These are phyloP conservation scores for Galerina marginata DNA, from an alignment of 768 basidiomycete genomes.

Conservation along the genomic window DNA sequence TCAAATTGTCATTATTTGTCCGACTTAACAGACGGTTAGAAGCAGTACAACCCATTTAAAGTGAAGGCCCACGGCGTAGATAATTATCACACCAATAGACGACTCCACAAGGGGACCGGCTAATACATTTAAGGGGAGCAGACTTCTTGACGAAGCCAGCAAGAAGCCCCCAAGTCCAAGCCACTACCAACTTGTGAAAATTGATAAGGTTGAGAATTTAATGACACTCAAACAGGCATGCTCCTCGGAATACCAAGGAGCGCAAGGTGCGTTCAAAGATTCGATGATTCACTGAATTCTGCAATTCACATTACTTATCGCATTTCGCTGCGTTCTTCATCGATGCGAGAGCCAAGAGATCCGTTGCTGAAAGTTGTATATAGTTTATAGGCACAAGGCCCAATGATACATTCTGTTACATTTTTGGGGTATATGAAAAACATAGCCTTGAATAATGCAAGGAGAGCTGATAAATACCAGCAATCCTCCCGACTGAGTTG, in stretches of 20 bases:
- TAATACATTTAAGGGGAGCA: conserved; percentile 55
- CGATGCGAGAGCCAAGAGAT: conserved; percentile 82
- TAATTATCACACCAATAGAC: conserved; percentile 57
- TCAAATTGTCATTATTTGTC: conserved; percentile 50
- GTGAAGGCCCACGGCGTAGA: conserved; percentile 41
- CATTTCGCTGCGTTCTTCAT: conserved; percentile 84
- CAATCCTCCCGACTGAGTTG: conserved; percentile 14
- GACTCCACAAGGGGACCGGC: conserved; percentile 33
- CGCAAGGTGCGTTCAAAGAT: conserved; percentile 85
- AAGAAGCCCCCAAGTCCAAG: conserved; percentile 50
- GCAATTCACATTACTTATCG: conserved; percentile 86
- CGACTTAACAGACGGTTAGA: conserved; percentile 28
- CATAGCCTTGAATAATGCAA: conserved; percentile 30
- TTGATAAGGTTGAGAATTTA: conserved; percentile 51
- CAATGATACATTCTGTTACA: conserved; percentile 33
- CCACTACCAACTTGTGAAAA: conserved; percentile 33
- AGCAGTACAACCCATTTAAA: conserved; percentile 25
- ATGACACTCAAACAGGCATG: conserved; percentile 82
- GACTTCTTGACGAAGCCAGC: conserved; percentile 32
- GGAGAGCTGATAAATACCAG: conserved; percentile 12
- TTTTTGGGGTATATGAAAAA: conserved; percentile 29
- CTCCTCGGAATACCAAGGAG: conserved; percentile 77
- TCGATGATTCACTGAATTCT: conserved; percentile 84
- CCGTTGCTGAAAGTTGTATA: conserved; percentile 57
- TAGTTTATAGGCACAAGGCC: conserved; percentile 32